Evolutionary conservation across 108 stramenopile genomes (phyloP).

Genomic region (Craspedostauros australis): DNA sequence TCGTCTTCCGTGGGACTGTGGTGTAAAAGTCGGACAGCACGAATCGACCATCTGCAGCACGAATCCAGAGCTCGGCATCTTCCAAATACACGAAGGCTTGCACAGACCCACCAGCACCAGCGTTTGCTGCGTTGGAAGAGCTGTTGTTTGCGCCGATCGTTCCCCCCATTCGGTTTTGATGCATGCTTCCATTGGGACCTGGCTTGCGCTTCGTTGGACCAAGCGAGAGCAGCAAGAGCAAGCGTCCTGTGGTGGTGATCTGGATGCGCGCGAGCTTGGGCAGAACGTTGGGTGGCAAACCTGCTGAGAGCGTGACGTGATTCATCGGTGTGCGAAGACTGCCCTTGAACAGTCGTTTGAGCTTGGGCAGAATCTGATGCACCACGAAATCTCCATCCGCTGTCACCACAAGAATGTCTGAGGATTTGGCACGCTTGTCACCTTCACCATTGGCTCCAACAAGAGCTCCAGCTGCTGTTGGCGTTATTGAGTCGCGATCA

Average conservation of each 20-base stretch:
- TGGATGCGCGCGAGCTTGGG: constrained; percentile 64
- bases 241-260: constrained; percentile 52
- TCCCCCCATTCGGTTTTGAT: no score
- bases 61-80: constrained; percentile 69
- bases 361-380: constrained; percentile 34
- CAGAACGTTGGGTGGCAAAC: constrained; percentile 13
- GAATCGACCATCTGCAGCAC: constrained; percentile 73
- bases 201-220: neutral
- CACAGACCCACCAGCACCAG: constrained; percentile 52
- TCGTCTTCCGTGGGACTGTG: constrained; percentile 30
- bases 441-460: neutral
- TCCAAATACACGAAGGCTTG: constrained; percentile 74
- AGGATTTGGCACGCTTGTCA: neutral
- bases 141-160: neutral
- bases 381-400: constrained; percentile 68
- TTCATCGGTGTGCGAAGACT: constrained; percentile 73
- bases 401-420: constrained; percentile 57
- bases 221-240: constrained; percentile 60
- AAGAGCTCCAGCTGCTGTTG: neutral
- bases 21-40: constrained; percentile 82
- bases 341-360: constrained; percentile 58
- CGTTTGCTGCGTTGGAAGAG: neutral
- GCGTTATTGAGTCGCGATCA: neutral
- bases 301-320: constrained; percentile 52
- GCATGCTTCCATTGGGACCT: neutral